A percentile compares a stretch with the other conserved stretches of the same genome.
Evolutionary conservation across 2,329 filamentous ascomycete genomes (phyloP).

Genomic region (Fusarium marasasianum): DNA sequence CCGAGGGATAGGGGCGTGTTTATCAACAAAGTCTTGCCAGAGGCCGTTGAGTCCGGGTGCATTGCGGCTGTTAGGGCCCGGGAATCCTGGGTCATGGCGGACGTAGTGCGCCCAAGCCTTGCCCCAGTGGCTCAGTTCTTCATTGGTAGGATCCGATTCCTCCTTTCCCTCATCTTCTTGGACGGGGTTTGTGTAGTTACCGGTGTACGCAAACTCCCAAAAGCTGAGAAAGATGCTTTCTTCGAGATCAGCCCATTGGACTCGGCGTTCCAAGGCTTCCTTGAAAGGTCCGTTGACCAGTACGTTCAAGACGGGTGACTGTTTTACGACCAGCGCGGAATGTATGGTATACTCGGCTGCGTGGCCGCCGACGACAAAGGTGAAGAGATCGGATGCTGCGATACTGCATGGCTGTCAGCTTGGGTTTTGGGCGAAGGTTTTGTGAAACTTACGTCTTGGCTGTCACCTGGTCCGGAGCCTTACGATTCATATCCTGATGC

Average conservation of each 20-base stretch:
- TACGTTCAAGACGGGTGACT: neutral
- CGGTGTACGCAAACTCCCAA: neutral
- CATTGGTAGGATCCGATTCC: neutral
- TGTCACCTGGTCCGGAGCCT: fast-evolving
- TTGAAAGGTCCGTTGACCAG: neutral
- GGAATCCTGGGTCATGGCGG: neutral
- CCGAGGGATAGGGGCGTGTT: neutral
- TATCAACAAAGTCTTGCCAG: neutral
- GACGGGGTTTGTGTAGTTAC: neutral
- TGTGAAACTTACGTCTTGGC: neutral
- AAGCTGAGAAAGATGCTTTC: neutral
- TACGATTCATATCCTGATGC: fast-evolving
- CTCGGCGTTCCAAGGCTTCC: neutral
- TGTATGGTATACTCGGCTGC: neutral
- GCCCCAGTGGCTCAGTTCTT: neutral
- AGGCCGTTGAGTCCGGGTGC: neutral
- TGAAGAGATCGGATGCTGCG: neutral
- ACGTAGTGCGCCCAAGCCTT: neutral
- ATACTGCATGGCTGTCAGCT: neutral
- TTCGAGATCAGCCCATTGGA: neutral
- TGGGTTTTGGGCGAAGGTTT: fast-evolving
- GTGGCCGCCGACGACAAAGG: neutral
- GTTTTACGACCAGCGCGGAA: neutral
- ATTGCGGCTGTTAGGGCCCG: fast-evolving
- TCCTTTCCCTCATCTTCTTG: neutral